phyloP scores from a whole-genome alignment of 805 yeast species.

The Millerozyma acaciae region DNA sequence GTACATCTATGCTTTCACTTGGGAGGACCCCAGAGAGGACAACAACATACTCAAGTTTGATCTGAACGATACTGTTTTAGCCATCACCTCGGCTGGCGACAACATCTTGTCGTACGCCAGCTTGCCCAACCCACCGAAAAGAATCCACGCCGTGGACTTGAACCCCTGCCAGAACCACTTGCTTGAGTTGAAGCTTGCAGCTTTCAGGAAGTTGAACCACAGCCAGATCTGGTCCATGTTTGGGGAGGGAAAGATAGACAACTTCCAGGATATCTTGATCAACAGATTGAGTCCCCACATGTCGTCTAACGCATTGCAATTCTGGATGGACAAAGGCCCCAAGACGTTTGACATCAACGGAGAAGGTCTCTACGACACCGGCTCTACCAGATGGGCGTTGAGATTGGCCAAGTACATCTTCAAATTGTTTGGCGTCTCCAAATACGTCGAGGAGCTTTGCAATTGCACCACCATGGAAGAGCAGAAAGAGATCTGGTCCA shows the following conservation, averaged over 20 bases:
- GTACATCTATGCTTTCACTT: constrained; percentile 82
- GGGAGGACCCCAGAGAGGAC: constrained; percentile 90
- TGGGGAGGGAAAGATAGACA: constrained; percentile 65
- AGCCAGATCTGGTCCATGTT: constrained; percentile 70
- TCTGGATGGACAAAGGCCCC: constrained; percentile 66
- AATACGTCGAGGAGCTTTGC: constrained; percentile 54
- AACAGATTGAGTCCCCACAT: constrained; percentile 60
- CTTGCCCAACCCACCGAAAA: constrained; percentile 66
- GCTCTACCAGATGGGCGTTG: constrained; percentile 83
- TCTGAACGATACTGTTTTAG: constrained; percentile 67
- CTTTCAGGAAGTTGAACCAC: constrained; percentile 52
- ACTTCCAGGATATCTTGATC: constrained; percentile 43
- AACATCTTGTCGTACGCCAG: constrained; percentile 72
- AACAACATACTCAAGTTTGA: constrained; percentile 58
- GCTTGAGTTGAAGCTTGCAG: constrained; percentile 73
- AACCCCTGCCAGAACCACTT: constrained; percentile 82
- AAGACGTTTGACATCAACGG: constrained; percentile 53
- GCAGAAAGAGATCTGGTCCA: constrained; percentile 63
- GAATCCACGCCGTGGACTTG: constrained; percentile 81
- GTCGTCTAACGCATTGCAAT: constrained; percentile 79
- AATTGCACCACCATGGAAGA: constrained; percentile 53
- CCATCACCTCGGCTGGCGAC: constrained; percentile 86
- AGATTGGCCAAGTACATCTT: constrained; percentile 63
- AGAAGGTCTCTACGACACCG: constrained; percentile 72
- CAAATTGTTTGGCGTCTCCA: constrained; percentile 48